phyloP scores from a whole-genome alignment of 257 asterid genomes.

The Lycium ferocissimum region DNA sequence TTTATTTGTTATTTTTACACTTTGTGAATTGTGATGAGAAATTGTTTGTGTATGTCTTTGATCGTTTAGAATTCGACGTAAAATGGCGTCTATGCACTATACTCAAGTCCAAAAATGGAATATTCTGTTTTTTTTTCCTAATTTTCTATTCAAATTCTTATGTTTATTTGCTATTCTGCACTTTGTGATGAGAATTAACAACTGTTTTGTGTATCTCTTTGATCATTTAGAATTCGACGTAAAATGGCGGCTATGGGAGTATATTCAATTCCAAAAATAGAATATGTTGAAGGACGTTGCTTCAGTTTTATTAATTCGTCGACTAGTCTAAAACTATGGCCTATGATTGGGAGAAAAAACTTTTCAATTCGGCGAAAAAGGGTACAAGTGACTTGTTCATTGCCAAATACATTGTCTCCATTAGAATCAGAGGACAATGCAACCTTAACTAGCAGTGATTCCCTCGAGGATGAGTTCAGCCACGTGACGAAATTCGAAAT shows the following conservation, averaged over 20 bases:
- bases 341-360: slow-evolving; percentile 34
- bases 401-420: slow-evolving; percentile 49
- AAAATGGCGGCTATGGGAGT: slow-evolving; percentile 67
- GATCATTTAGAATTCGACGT: slow-evolving; percentile 28
- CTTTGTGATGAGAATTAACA: neutral
- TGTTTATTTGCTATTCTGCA: slow-evolving; percentile 26
- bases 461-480: slow-evolving; percentile 66
- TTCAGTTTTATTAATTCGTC: slow-evolving; percentile 44
- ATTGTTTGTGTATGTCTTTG: slow-evolving; percentile 19
- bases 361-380: slow-evolving; percentile 34
- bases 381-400: slow-evolving; percentile 46
- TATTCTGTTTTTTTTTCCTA: neutral
- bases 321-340: slow-evolving; percentile 36
- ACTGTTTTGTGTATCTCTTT: slow-evolving; percentile 13
- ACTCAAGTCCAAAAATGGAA: slow-evolving; percentile 56
- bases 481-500: slow-evolving; percentile 83
- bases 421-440: slow-evolving; percentile 51
- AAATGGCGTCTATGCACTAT: slow-evolving; percentile 63
- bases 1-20: slow-evolving; percentile 16
- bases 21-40: neutral
- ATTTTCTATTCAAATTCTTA: slow-evolving; percentile 22
- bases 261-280: slow-evolving; percentile 56
- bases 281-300: slow-evolving; percentile 52
- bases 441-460: slow-evolving; percentile 41
- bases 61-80: slow-evolving; percentile 28